Evolutionary conservation across 2,329 filamentous ascomycete species (phyloP).

Genomic region (Drechslerella stenobrocha): DNA sequence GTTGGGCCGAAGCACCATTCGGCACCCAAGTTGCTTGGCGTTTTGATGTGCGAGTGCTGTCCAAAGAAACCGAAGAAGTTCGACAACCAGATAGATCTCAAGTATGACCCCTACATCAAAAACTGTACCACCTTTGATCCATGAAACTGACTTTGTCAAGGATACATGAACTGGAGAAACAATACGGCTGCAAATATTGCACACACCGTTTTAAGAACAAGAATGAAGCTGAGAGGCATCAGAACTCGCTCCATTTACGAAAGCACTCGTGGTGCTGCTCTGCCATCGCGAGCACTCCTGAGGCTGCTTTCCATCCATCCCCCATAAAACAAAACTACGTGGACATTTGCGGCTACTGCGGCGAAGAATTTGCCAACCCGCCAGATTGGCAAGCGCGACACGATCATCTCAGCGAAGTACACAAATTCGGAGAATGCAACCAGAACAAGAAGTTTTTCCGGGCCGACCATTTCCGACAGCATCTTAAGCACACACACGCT

Average conservation of each 20-base stretch:
- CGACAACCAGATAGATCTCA: conserved; percentile 77
- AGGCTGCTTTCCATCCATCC: conserved; percentile 85
- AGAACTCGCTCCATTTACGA: conserved; percentile 89
- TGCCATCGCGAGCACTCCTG: conserved; percentile 70
- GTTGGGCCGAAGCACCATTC: conserved; percentile 58
- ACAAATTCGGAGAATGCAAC: conserved; percentile 98
- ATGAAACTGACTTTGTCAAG: conserved; percentile 59
- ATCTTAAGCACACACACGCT: conserved; percentile 95
- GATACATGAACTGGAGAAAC: conserved; percentile 88
- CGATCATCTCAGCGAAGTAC: conserved; percentile 82
- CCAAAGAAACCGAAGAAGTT: conserved; percentile 98
- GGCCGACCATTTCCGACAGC: conserved; percentile 96
- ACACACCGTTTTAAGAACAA: conserved; percentile 98
- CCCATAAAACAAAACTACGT: conserved; percentile 67
- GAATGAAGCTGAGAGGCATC: conserved; percentile 94
- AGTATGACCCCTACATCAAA: conserved; percentile 63
- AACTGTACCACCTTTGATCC: conserved; percentile 49
- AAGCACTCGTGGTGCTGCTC: conserved; percentile 97
- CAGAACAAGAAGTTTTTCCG: conserved; percentile 97
- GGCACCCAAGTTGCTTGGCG: conserved; percentile 62
- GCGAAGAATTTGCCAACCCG: conserved; percentile 84
- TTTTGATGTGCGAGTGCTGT: conserved; percentile 86
- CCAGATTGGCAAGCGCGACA: conserved; percentile 86
- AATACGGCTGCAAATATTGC: conserved; percentile 91
- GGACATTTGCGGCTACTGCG: conserved; percentile 93